These are phyloP conservation scores for Triticum aestivum DNA, from an alignment of 176 grass and related monocot genomes.

Conservation along the genomic window IWGSC_CS_RefSeq_v2.1 NC_057798.1:215664111-215664610, in stretches of 20 bases:
- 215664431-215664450: slow-evolving; percentile 67
- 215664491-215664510: slow-evolving; percentile 57
- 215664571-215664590: slow-evolving; percentile 57
- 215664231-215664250: slow-evolving; percentile 79
- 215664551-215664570: slow-evolving; percentile 78
- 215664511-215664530: slow-evolving; percentile 66
- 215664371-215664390: slow-evolving; percentile 7
- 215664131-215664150: slow-evolving; percentile 78
- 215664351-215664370: slow-evolving; percentile 69
- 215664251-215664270: slow-evolving; percentile 80
- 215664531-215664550: slow-evolving; percentile 85
- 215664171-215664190: slow-evolving; percentile 71
- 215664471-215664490: slow-evolving; percentile 63
- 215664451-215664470: slow-evolving; percentile 55
- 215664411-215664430: slow-evolving; percentile 54
- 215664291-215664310: slow-evolving; percentile 56
- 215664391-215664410: slow-evolving; percentile 56
- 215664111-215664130: slow-evolving; percentile 64
- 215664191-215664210: slow-evolving; percentile 51
- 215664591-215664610: slow-evolving; percentile 68
- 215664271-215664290: slow-evolving; percentile 93
- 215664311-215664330: slow-evolving; percentile 59
- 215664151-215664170: slow-evolving; percentile 83
- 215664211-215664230: slow-evolving; percentile 45
- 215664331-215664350: slow-evolving; percentile 50